Evolutionary conservation across 2,329 filamentous ascomycete species (phyloP).

Genomic region (Thielaviopsis punctulata): DNA sequence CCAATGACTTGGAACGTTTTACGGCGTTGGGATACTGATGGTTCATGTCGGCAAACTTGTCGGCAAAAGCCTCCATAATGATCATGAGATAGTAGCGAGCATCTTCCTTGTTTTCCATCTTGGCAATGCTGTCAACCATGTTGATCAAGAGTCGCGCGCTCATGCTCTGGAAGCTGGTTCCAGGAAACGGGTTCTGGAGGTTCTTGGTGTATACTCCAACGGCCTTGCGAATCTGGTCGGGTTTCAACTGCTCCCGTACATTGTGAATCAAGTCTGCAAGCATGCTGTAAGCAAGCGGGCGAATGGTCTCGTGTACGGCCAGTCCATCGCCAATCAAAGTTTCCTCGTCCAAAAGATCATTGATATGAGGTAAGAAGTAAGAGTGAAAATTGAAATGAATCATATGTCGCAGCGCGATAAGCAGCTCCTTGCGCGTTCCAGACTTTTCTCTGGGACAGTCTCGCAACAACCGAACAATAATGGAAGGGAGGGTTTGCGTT

Average conservation of each 20-base stretch:
- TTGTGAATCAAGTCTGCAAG: constrained; percentile 95
- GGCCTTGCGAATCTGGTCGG: constrained; percentile 85
- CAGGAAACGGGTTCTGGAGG: constrained; percentile 85
- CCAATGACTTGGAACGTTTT: constrained; percentile 53
- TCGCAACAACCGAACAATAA: constrained; percentile 78
- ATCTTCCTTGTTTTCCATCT: constrained; percentile 81
- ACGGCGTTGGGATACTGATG: constrained; percentile 87
- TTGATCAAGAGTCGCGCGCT: constrained; percentile 92
- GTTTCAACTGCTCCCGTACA: constrained; percentile 71
- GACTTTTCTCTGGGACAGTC: constrained; percentile 94
- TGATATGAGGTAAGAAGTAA: constrained; percentile 87
- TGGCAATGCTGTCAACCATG: constrained; percentile 95
- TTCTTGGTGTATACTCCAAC: constrained; percentile 97
- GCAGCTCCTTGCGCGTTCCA: constrained; percentile 76
- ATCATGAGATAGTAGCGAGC: constrained; percentile 91
- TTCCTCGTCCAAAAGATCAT: constrained; percentile 83
- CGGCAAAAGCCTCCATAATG: constrained; percentile 93
- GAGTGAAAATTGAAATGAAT: constrained; percentile 98
- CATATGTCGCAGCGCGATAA: constrained; percentile 93
- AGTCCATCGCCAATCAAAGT: constrained; percentile 90
- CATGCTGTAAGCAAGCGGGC: constrained; percentile 94
- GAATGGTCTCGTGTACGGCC: constrained; percentile 91
- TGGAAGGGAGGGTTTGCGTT: constrained; percentile 64
- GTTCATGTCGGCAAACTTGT: constrained; percentile 98
- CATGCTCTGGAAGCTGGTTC: constrained; percentile 99